Base-by-base conservation (phyloP, 192 early-diverging fungal genomes). In the Backusella tuberculispora region DNA sequence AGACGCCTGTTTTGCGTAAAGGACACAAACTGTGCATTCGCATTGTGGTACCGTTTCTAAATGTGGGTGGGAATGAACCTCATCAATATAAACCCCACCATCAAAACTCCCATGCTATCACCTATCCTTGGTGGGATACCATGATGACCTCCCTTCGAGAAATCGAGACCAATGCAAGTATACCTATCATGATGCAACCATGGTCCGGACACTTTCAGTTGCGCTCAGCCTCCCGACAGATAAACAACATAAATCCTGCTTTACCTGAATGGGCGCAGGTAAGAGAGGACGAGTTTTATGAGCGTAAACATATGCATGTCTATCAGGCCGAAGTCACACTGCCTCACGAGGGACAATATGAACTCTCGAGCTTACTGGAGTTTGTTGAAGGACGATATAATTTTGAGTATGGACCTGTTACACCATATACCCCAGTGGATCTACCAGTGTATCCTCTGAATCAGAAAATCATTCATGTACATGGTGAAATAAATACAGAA, bases 311-410 rank as follows among this genome's bases (percentile, higher is more conserved):
- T 68, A 70, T 80, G 15, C 87, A 88, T 70, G 65, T 88, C 2
- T 88, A 88, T 60, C 83, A 88, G 60, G 82, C 83, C 8, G 81
- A 85, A 47, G 73, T 86, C 29, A 41, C 53, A 40, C 42, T 88
- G 41, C 74, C 78, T 4, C 83, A 88, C 47, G 67, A 46, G 3
- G 87, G 84, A 29, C 40, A 43, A n/a, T 88, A 76, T 75, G 9
- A 40, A 14, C 60, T 85, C 2, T 69, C 75, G 24, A 80, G 78
- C 0, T 64, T 66, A 19, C 45, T 88, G 6, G 87, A 88, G 74
- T 86, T 76, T 74, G 66, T 78, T 9, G 77, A 82, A 21, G 87
- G 80, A 4, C 9, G 75, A 5, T 88, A 85, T 82, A 88, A 88
- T 60, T 80, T 85, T 41, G 85, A 88, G 69, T 60, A 24, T n/a